Conservation (phyloP, 768 basidiomycete species). For the Infundibulicybe gibba region DNA sequence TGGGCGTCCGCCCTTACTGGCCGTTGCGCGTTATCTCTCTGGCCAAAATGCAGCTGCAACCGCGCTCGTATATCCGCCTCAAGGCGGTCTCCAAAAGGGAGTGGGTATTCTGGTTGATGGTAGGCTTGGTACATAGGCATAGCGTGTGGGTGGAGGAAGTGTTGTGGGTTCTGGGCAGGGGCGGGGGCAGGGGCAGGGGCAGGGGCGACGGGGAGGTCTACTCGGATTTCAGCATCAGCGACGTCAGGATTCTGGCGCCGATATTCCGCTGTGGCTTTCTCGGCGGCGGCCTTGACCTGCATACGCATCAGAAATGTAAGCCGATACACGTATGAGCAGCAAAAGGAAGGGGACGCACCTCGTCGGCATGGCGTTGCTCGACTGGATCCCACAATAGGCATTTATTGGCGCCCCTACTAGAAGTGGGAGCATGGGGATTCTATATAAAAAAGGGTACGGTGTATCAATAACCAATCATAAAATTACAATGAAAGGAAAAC, state of each 20-base stretch:
- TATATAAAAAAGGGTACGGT: too few species aligned
- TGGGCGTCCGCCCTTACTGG: too few species aligned
- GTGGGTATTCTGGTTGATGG: too few species aligned
- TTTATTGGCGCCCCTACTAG: slow-evolving; percentile 33
- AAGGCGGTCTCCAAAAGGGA: too few species aligned
- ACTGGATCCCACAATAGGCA: slow-evolving; percentile 70
- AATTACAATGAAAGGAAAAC: too few species aligned
- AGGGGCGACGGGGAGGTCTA: slow-evolving; percentile 54
- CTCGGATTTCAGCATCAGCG: slow-evolving; percentile 52
- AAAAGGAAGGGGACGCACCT: slow-evolving; percentile 39
- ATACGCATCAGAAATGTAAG: background rate
- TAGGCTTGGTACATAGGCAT: too few species aligned
- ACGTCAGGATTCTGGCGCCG: slow-evolving; percentile 60
- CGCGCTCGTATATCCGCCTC: too few species aligned
- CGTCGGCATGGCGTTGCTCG: slow-evolving; percentile 61
- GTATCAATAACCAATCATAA: too few species aligned
- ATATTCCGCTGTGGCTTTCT: slow-evolving; percentile 62
- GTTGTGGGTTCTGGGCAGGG: too few species aligned
- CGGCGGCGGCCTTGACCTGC: slow-evolving; percentile 67
- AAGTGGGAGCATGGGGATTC: slow-evolving; percentile 1
- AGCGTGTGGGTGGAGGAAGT: too few species aligned
- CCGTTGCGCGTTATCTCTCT: too few species aligned
- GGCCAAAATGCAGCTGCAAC: too few species aligned
- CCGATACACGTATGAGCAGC: background rate
- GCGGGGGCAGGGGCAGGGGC: slow-evolving; percentile 17